Base-by-base conservation (phyloP, 345 rosid species). In the Theobroma cacao region DNA sequence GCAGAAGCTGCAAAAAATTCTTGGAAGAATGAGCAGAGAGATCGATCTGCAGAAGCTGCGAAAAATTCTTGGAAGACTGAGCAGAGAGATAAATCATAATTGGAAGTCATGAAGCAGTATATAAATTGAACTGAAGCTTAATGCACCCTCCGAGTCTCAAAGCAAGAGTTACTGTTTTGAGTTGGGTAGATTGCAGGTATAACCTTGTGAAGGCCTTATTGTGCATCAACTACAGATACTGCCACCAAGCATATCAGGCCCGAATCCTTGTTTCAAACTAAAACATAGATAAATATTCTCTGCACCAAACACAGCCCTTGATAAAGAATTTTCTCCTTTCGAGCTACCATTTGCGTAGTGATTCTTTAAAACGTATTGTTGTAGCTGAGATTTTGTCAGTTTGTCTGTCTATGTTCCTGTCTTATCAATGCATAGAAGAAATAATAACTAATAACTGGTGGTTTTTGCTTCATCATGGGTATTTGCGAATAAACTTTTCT, bases 41-140 rank as follows among this genome's bases (percentile, higher is more conserved):
- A 82, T 80, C 92, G 87, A 24, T 85, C 95, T 10, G 88, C 95
- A 1, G 93, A 89, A 80, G 98, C 89, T 55, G 97, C 92, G 0
- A 92, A 94, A 79, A 92, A 87, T 70, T 91, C 97, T 10, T 92
- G 97, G 98, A 91, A 90, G 87, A 94, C 87, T 68, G 98, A 94
- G 84, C 93, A 82, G 80, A 89, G 93, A 85, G 80, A 82, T 80
- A n/a, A 86, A 73, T 77, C 89, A 60, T 79, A 82, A 80, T 1
- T 43, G 7, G 31, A 66, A 11, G 31, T 52, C 50, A 62, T 76
- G 34, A 75, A 59, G 68, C 70, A 34, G 52, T 56, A 31, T 48
- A 45, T 60, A 77, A 58, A 58, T 63, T 67, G 56, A 62, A 40
- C 60, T 18, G 33, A 56, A 28, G 69, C 64, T 28, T 18, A 47